These are phyloP conservation scores for Gnomoniopsis sp. DNA, from an alignment of 2,329 filamentous ascomycete species.

Conservation along the genomic window DNA sequence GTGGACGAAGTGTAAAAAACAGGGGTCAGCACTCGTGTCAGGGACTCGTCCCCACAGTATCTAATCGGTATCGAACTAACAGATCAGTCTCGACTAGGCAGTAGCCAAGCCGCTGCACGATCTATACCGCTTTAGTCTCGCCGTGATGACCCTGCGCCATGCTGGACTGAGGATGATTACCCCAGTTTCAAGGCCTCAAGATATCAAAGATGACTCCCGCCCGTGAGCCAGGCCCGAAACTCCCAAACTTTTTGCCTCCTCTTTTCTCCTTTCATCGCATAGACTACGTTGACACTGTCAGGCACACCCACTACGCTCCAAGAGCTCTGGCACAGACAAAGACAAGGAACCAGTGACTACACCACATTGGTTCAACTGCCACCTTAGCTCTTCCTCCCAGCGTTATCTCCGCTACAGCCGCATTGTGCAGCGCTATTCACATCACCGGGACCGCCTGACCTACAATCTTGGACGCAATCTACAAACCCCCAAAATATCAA, in stretches of 20 bases:
- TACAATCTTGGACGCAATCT: background rate
- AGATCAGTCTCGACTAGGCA: background rate
- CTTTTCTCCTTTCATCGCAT: background rate
- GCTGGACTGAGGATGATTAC: background rate
- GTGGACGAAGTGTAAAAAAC: too few species aligned
- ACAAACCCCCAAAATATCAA: background rate
- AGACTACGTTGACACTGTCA: background rate
- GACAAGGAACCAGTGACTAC: conserved; percentile 9
- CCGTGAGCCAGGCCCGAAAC: background rate
- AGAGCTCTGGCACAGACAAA: conserved; percentile 12
- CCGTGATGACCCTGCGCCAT: conserved; percentile 13
- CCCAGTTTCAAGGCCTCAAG: conserved; percentile 17
- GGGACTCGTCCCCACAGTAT: conserved; percentile 2
- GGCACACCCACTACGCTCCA: background rate
- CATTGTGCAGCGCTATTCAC: background rate
- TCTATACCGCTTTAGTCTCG: conserved; percentile 17
- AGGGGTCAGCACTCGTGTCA: too few species aligned
- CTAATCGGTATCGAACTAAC: conserved; percentile 7
- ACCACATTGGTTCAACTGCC: conserved; percentile 3
- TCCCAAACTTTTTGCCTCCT: background rate
- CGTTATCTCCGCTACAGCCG: conserved; percentile 11
- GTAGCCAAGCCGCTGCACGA: conserved; percentile 6
- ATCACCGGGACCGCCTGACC: background rate
- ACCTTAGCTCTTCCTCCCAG: conserved; percentile 5
- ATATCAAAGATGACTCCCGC: conserved; percentile 19